Conservation (phyloP, 257 asterid genomes). For the Salvia hispanica region DNA sequence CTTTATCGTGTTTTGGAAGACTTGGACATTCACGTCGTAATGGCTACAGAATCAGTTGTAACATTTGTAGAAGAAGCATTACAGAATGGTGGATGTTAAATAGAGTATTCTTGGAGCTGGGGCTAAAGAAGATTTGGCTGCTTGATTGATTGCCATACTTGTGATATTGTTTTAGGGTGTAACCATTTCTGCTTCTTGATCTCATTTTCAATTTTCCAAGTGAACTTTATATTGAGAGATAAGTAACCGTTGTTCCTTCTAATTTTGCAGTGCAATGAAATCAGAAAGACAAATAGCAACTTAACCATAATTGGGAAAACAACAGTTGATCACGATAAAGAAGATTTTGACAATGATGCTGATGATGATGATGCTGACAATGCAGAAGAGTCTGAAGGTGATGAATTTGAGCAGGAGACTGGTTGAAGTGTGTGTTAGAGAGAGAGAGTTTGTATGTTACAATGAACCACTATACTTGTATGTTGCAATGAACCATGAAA, state of each 20-base stretch:
- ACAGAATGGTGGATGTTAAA: not conserved
- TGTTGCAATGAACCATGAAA: no score
- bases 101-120: not conserved
- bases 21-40: not conserved
- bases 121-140: not conserved
- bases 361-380: constrained; percentile 93
- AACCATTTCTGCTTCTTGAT: no score
- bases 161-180: not conserved
- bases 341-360: constrained; percentile 80
- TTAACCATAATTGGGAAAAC: constrained; percentile 68
- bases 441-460: not conserved
- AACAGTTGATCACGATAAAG: constrained; percentile 69
- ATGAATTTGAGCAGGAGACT: constrained; percentile 95
- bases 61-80: not conserved
- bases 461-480: no score
- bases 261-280: constrained; percentile 64
- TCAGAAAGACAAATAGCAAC: constrained; percentile 70
- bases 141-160: constrained; percentile 4
- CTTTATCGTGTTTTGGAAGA: not conserved
- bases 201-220: not conserved
- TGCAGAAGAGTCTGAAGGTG: constrained; percentile 90
- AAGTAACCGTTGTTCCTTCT: not conserved
- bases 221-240: not conserved
- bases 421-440: constrained; percentile 40
- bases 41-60: not conserved